Evolutionary conservation across 2,329 filamentous ascomycete species (phyloP).

Genomic region (Colletotrichum sp.): DNA sequence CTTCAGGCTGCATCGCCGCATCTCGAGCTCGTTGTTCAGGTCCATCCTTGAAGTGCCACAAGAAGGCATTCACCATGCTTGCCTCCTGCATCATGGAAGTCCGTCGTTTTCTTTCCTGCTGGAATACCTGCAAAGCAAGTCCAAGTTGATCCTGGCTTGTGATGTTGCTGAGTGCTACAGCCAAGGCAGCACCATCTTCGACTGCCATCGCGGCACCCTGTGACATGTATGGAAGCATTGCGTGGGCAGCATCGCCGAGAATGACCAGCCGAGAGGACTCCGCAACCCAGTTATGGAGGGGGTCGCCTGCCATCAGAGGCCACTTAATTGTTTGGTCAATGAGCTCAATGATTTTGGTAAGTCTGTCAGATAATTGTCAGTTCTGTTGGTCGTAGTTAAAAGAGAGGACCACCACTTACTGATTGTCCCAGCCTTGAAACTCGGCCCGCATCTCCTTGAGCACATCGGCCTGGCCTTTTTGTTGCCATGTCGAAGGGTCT

Average conservation of each 20-base stretch:
- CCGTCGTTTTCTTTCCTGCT: conserved; percentile 60
- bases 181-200: conserved; percentile 64
- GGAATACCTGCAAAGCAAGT: conserved; percentile 50
- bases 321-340: conserved; percentile 39
- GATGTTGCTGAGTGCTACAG: conserved; percentile 55
- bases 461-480: conserved; percentile 23
- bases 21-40: conserved; percentile 46
- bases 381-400: background rate
- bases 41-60: conserved; percentile 53
- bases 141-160: conserved; percentile 36
- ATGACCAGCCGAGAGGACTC: conserved; percentile 60
- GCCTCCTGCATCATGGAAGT: conserved; percentile 65
- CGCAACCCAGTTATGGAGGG: conserved; percentile 55
- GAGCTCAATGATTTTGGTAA: conserved; percentile 39
- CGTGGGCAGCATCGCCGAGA: conserved; percentile 68
- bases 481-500: conserved; percentile 34
- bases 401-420: conserved; percentile 25
- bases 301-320: conserved; percentile 31
- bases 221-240: conserved; percentile 67
- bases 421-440: conserved; percentile 36
- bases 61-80: conserved; percentile 54
- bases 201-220: conserved; percentile 63
- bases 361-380: conserved; percentile 20
- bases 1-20: conserved; percentile 43
- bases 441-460: conserved; percentile 36